Base-by-base conservation (phyloP, 208 protist species). In the Leishmania mexicana region DNA sequence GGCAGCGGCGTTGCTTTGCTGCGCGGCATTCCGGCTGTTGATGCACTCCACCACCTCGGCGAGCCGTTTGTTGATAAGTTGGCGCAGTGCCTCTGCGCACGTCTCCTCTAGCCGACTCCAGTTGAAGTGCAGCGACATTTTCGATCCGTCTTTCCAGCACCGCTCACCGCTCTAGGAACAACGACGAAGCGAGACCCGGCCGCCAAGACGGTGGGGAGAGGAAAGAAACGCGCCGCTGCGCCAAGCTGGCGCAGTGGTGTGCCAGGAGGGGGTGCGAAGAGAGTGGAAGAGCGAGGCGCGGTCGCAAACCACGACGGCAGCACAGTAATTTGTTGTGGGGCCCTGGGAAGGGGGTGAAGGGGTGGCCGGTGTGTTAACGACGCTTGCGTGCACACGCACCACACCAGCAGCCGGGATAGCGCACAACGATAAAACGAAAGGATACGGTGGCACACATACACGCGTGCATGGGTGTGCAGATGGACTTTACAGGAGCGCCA, bases 91-190 rank as follows among this genome's bases (percentile, higher is more conserved):
- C 78, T 94, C 88, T 3, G 92, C 89, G 24, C 89, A 88, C 28
- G 91, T 95, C 51, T 93, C 88, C 80, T 97, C 94, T 10, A 97
- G 75, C 7, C 86, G 76, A 28, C 83, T 81, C 94, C 94, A 97
- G 78, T 96, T 92, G 75, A 97, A 95, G 54, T 84, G 80, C 64
- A 93, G 89, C 24, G 84, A 88, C 87, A 93, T 89, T 53, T 35
- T 49, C 51, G 3, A 0, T 78, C 7, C 0, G 7, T n/a, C 4
- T 64, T 38, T 0, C 11, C 60, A 38, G 11, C 60, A 38, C 60
- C 13, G n/a, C 10, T 3, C 60, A 67, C 60, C 60, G 60, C 8
- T 38, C 28, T 38, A 8, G n/a, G 19, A 31, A 67, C 60, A 13
- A 10, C 8, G 60, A 3, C 11, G 0, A n/a, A 38, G 60, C 11